Evolutionary conservation across 1,284 basidiomycete genomes (phyloP).

Genomic region (Cutaneotrichosporon arboriforme): DNA sequence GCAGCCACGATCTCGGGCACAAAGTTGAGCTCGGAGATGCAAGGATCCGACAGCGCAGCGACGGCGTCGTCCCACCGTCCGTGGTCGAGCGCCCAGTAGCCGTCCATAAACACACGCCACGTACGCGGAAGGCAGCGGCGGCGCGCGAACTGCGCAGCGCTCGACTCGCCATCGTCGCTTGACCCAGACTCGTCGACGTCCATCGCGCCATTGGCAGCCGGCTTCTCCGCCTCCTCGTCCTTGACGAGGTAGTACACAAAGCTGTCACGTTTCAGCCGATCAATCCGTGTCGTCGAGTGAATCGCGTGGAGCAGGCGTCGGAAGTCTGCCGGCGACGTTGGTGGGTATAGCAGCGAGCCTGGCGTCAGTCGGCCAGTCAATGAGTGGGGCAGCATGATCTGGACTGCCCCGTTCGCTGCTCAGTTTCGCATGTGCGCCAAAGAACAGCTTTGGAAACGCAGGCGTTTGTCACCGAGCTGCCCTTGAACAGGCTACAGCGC

Average conservation of each 20-base stretch:
- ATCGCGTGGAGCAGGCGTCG: conserved; percentile 35
- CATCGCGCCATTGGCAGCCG: conserved; percentile 12
- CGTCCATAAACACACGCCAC: conserved; percentile 40
- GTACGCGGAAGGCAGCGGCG: conserved; percentile 32
- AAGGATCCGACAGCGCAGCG: conserved; percentile 29
- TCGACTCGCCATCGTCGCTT: background rate
- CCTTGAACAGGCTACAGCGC: background rate
- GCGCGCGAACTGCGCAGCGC: conserved; percentile 25
- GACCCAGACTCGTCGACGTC: conserved; percentile 17
- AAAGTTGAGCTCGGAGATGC: conserved; percentile 38
- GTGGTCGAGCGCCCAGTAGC: conserved; percentile 43
- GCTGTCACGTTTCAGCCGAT: conserved; percentile 40
- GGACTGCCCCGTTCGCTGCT: too few relatives aligned
- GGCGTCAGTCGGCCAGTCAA: background rate
- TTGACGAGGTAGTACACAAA: conserved; percentile 41
- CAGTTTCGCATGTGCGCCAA: too few relatives aligned
- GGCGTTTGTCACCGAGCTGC: background rate
- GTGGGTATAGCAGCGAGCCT: conserved; percentile 37
- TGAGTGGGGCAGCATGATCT: too few relatives aligned
- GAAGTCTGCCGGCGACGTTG: conserved; percentile 29
- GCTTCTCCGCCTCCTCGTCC: conserved; percentile 23
- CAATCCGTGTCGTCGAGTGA: conserved; percentile 19
- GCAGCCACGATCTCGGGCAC: conserved; percentile 30
- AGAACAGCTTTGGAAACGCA: too few relatives aligned
- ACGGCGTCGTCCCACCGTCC: conserved; percentile 30